These are phyloP conservation scores for Graphilbum fragrans DNA, from an alignment of 2,329 filamentous ascomycete genomes.

Conservation along the genomic window DNA sequence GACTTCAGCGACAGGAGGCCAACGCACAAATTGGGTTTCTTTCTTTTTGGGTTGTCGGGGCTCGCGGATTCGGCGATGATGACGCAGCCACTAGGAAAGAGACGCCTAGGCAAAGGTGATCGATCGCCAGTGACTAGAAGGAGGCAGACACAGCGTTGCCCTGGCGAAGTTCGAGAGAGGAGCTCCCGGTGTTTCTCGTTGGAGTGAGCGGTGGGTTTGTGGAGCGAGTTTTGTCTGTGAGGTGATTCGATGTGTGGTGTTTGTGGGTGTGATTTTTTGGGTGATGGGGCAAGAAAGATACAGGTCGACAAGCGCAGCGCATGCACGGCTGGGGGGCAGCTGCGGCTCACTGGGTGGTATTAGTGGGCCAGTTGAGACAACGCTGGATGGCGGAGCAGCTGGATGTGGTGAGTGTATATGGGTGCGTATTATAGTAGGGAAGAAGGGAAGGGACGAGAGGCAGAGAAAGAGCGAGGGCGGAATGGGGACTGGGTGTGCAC, in stretches of 20 bases:
- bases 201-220: background rate
- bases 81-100: background rate
- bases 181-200: too few species aligned
- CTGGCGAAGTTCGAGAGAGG: background rate
- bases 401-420: too few species aligned
- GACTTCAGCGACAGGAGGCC: too few species aligned
- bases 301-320: slow-evolving; percentile 1
- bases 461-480: background rate
- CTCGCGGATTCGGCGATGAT: too few species aligned
- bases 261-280: background rate
- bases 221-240: background rate
- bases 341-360: slow-evolving; percentile 1
- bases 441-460: background rate
- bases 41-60: too few species aligned
- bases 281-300: background rate
- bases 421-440: background rate
- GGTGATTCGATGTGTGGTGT: background rate
- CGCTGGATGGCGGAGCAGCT: background rate
- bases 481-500: background rate
- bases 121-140: background rate
- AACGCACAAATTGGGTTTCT: background rate
- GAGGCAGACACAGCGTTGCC: background rate
- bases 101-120: too few species aligned
- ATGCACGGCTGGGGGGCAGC: slow-evolving; percentile 2
- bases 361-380: slow-evolving; percentile 1